Evolutionary conservation across 106 monocot genomes (phyloP).

Genomic region (Apostasia shenzhenica): DNA sequence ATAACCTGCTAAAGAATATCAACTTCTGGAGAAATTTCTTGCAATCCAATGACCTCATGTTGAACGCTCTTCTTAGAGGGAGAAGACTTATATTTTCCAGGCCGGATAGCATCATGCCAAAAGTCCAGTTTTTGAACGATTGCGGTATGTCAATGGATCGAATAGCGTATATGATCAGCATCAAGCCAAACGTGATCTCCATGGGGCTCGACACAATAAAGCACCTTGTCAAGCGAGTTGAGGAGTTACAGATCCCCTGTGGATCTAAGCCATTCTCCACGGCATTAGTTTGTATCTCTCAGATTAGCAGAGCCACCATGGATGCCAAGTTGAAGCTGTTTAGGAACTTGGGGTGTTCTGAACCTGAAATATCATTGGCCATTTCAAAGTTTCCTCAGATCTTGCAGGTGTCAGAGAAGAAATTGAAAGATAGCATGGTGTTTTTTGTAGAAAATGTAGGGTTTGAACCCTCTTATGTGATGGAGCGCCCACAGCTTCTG

Average conservation of each 20-base stretch:
- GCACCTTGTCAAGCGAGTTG: background rate
- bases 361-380: conserved; percentile 1
- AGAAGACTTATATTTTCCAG: background rate
- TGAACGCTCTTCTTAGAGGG: background rate
- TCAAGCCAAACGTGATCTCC: background rate
- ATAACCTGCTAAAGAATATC: background rate
- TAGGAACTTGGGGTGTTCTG: conserved; percentile 14
- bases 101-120: conserved; percentile 4
- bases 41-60: background rate
- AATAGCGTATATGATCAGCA: background rate
- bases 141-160: background rate
- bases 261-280: background rate
- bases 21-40: conserved; percentile 15
- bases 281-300: background rate
- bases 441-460: conserved; percentile 16
- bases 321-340: conserved; percentile 2
- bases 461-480: background rate
- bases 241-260: background rate
- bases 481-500: conserved; percentile 1
- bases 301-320: background rate
- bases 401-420: conserved; percentile 6
- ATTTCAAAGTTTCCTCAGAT: conserved; percentile 5
- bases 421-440: conserved; percentile 4
- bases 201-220: background rate
- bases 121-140: conserved; percentile 8